phyloP scores from a whole-genome alignment of 2,329 filamentous ascomycete genomes.

The Penicillium paneum region DNA sequence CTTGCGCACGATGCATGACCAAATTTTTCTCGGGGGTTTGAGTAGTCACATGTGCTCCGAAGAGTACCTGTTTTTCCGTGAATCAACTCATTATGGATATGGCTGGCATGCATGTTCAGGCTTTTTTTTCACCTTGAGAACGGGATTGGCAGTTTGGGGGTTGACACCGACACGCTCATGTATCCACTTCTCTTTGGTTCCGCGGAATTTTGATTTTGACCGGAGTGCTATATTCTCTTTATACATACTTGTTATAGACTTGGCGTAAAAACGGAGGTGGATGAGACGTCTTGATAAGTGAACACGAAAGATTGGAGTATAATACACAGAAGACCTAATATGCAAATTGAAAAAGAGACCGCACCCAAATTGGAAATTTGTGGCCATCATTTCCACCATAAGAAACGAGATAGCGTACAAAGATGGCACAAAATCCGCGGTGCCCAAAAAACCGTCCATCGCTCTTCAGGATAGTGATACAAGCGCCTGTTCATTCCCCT shows the following conservation, averaged over 20 bases:
- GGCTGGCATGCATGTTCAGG: neutral
- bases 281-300: neutral
- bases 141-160: neutral
- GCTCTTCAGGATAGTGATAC: constrained; percentile 12
- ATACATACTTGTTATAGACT: neutral
- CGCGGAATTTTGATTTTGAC: neutral
- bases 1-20: constrained; percentile 11
- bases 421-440: constrained; percentile 7
- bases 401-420: constrained; percentile 3
- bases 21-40: neutral
- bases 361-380: constrained; percentile 4
- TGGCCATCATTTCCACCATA: constrained; percentile 2
- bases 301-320: constrained; percentile 31
- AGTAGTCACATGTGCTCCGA: constrained; percentile 8
- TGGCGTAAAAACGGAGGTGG: neutral
- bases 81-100: neutral
- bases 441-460: constrained; percentile 12
- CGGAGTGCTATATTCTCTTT: neutral
- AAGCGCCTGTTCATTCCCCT: constrained; percentile 1
- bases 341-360: constrained; percentile 21
- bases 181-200: constrained; percentile 4
- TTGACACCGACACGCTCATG: constrained; percentile 2
- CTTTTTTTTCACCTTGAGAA: neutral
- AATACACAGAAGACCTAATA: constrained; percentile 34
- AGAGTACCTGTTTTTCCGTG: constrained; percentile 10